Evolutionary conservation across 2,329 filamentous ascomycete genomes (phyloP), one percentile per base, ranked within the genome.

Genomic region (Penicillium sp.): DNA sequence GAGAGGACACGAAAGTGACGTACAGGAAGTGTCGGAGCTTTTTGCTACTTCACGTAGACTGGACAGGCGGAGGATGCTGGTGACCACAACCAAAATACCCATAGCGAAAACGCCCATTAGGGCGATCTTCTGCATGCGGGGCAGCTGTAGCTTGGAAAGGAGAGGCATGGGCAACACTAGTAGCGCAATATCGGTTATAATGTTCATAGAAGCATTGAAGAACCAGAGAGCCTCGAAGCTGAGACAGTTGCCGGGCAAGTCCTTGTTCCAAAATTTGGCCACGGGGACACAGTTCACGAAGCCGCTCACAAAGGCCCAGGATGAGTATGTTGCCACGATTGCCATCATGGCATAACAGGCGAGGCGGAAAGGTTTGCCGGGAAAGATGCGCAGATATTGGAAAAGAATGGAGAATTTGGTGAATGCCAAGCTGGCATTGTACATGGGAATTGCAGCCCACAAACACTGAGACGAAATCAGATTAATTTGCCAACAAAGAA

Each of bases 301-400:
- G 14, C 72, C 75, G 29, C 69, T 75, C 34, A 77, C 53, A n/a
- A 72, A 61, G 5, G 70, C 70, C 66, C 69, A 72, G 11, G 65
- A 53, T 4, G 65, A 66, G 57, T 72, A 73, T 4, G 62, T 39
- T 5, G 65, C 63, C 14, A 72, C 58, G 62, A 70, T 45, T 1
- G 61, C 56, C 56, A 79, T 65, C 20, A 78, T 58, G 22, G 63
- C 34, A 49, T 69, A 74, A 56, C 75, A 76, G 29, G 64, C 55
- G 8, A 68, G 53, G 20, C 75, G 67, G 42, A 70, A 72, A 35
- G 53, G 57, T 20, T 58, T 66, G 46, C 63, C 61, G 44, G 63
- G 68, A 64, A 79, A 78, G 53, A 80, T 73, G 31, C 78, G 76
- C 11, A 79, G 68, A 57, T 79, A 79, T 65, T 79, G 77, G 37